These are phyloP conservation scores for Entophlyctis helioformis DNA, from an alignment of 192 early-diverging fungal species.

Conservation along the genomic window DNA sequence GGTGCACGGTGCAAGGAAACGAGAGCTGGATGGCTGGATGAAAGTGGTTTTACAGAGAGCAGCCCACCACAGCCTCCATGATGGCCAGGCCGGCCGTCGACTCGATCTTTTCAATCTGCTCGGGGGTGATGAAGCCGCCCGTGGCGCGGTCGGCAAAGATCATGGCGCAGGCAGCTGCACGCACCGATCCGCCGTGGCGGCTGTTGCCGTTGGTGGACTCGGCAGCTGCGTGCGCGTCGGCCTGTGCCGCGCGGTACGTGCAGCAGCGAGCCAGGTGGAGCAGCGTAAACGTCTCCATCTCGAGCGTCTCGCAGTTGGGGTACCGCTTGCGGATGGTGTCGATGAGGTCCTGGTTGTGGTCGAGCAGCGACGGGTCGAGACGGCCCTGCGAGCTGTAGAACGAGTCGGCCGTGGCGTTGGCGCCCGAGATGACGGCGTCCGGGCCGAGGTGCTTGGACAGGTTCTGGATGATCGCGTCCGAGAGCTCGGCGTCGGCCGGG, in stretches of 20 bases:
- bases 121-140: constrained; percentile 55
- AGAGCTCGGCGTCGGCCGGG: constrained; percentile 48
- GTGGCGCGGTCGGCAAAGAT: constrained; percentile 69
- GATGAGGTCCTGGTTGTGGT: constrained; percentile 62
- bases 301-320: constrained; percentile 46
- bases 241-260: constrained; percentile 9
- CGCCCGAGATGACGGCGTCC: constrained; percentile 36
- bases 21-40: no score
- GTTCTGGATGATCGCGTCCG: constrained; percentile 10
- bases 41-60: constrained; percentile 1
- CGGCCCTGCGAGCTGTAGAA: constrained; percentile 85
- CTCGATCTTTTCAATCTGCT: constrained; percentile 39
- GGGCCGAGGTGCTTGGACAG: constrained; percentile 16
- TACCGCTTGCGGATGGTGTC: constrained; percentile 23
- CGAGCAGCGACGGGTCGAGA: constrained; percentile 55
- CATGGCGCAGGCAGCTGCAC: constrained; percentile 65
- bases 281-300: constrained; percentile 83
- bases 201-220: no score
- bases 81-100: constrained; percentile 41
- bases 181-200: constrained; percentile 30
- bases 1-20: no score
- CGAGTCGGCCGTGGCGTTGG: constrained; percentile 67
- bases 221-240: no score
- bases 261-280: constrained; percentile 64
- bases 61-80: constrained; percentile 44